Conservation (phyloP, 2,329 filamentous ascomycete genomes). For the Aspergillus clavatus region DNA sequence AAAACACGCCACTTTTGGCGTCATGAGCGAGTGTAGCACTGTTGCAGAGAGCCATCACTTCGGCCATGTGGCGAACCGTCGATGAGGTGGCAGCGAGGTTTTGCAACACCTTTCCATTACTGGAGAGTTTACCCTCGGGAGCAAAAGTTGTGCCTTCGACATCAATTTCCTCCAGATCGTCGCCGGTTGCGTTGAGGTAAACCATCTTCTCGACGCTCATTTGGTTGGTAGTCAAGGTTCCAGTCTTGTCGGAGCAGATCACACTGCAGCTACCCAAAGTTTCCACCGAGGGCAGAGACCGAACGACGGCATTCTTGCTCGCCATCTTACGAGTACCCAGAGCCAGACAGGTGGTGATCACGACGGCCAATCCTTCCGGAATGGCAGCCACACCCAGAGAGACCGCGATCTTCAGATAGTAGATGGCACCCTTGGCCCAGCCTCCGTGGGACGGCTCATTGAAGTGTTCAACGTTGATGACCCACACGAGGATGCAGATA, state of each 20-base stretch:
- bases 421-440: slow-evolving; percentile 96
- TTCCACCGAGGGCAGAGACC: slow-evolving; percentile 93
- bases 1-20: slow-evolving; percentile 65
- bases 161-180: slow-evolving; percentile 74
- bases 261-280: slow-evolving; percentile 98
- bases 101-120: slow-evolving; percentile 61
- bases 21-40: slow-evolving; percentile 82
- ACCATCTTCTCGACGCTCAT: slow-evolving; percentile 97
- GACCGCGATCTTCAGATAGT: slow-evolving; percentile 98
- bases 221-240: slow-evolving; percentile 95
- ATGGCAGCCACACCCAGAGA: slow-evolving; percentile 97
- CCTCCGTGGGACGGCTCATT: slow-evolving; percentile 87
- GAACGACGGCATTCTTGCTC: slow-evolving; percentile 93
- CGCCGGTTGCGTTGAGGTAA: slow-evolving; percentile 69
- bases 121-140: slow-evolving; percentile 69
- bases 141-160: slow-evolving; percentile 91
- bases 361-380: slow-evolving; percentile 92
- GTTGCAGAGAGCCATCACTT: slow-evolving; percentile 75
- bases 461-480: slow-evolving; percentile 98
- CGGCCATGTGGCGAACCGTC: slow-evolving; percentile 73
- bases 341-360: slow-evolving; percentile 97
- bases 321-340: slow-evolving; percentile 98
- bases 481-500: slow-evolving; percentile 93
- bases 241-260: slow-evolving; percentile 99
- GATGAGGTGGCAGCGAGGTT: slow-evolving; percentile 66